Evolutionary conservation across 129 eudicot species (phyloP).

Genomic region (Pittosporum tobira): DNA sequence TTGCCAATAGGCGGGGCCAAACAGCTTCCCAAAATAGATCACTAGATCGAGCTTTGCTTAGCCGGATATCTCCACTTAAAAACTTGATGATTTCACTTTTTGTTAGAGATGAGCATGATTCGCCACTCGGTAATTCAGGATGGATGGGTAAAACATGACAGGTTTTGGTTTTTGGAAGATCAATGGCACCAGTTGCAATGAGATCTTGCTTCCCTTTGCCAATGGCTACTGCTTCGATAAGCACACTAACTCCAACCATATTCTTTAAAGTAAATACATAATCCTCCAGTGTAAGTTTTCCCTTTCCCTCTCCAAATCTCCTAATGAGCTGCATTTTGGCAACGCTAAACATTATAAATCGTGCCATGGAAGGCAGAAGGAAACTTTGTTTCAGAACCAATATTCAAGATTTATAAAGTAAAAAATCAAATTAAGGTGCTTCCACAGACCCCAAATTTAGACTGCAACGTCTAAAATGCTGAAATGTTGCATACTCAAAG

Average conservation of each 20-base stretch:
- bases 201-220: conserved; percentile 51
- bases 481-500: neutral
- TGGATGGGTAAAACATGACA: conserved; percentile 3
- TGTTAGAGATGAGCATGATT: conserved; percentile 32
- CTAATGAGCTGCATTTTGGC: no score
- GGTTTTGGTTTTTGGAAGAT: conserved; percentile 14
- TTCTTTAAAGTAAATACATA: conserved; percentile 40
- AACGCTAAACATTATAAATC: no score
- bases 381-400: no score
- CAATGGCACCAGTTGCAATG: conserved; percentile 18
- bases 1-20: conserved; percentile 62
- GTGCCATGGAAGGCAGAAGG: no score
- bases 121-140: conserved; percentile 26
- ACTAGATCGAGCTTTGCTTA: conserved; percentile 38
- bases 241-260: conserved; percentile 30
- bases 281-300: conserved; percentile 35
- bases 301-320: conserved; percentile 38
- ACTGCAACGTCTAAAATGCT: neutral
- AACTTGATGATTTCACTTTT: conserved; percentile 31
- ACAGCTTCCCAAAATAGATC: conserved; percentile 65
- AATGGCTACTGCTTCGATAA: conserved; percentile 46
- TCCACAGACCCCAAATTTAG: no score
- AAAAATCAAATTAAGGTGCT: conserved; percentile 1
- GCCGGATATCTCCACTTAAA: conserved; percentile 38
- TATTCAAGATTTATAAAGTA: no score